Conservation (phyloP, 1,139 yeast genomes). For the Nakaseomyces delphensis region DNA sequence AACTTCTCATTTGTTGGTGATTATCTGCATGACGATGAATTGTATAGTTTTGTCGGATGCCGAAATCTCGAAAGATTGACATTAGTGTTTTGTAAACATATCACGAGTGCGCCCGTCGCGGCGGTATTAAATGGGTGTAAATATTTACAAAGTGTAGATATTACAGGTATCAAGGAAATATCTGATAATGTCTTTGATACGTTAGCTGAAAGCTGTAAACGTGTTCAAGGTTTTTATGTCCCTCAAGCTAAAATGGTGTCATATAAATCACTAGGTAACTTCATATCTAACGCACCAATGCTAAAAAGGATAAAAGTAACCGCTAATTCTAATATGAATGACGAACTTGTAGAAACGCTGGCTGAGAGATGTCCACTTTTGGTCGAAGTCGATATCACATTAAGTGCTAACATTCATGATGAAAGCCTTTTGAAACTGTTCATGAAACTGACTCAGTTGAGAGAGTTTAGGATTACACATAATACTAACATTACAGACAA, state of each 20-base stretch:
- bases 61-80: conserved; percentile 77
- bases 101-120: conserved; percentile 55
- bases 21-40: conserved; percentile 54
- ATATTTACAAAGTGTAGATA: conserved; percentile 74
- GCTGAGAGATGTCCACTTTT: conserved; percentile 64
- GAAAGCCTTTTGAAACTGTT: conserved; percentile 53
- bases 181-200: conserved; percentile 61
- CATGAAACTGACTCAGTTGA: conserved; percentile 53
- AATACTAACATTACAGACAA: conserved; percentile 61
- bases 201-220: conserved; percentile 62
- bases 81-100: conserved; percentile 64
- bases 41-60: conserved; percentile 52
- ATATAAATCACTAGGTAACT: conserved; percentile 52
- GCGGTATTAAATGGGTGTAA: conserved; percentile 56
- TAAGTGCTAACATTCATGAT: conserved; percentile 69
- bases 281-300: conserved; percentile 60
- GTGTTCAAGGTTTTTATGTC: conserved; percentile 85
- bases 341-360: conserved; percentile 54
- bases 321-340: conserved; percentile 60
- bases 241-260: conserved; percentile 70
- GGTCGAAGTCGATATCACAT: conserved; percentile 85
- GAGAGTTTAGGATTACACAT: conserved; percentile 77
- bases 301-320: conserved; percentile 77
- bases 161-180: conserved; percentile 70
- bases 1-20: conserved; percentile 71